A percentile compares a stretch with the other conserved stretches of the same genome.
These are phyloP conservation scores for Meyerozyma carpophila DNA, from an alignment of 1,139 yeast species.

Conservation along the genomic window DNA sequence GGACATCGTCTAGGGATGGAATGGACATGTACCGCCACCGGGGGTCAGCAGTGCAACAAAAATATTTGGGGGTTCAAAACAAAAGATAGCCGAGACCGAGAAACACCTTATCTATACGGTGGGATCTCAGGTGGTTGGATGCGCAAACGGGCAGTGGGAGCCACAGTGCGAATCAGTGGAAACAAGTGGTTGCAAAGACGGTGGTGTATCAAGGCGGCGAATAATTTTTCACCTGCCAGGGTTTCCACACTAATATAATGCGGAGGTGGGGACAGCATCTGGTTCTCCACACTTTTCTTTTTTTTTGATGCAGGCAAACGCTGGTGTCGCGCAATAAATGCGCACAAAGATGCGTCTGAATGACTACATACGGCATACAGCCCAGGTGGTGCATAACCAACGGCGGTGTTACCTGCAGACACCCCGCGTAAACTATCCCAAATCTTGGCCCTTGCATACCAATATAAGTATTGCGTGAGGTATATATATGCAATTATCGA, in stretches of 20 bases:
- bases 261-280: not conserved
- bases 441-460: not conserved
- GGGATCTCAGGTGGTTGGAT: too few relatives aligned
- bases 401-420: not conserved
- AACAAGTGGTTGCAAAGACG: too few relatives aligned
- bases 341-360: not conserved
- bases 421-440: not conserved
- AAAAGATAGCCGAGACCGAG: too few relatives aligned
- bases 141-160: too few relatives aligned
- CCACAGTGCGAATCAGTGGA: too few relatives aligned
- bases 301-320: not conserved
- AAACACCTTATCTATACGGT: too few relatives aligned
- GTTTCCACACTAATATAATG: not conserved
- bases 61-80: too few relatives aligned
- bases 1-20: constrained; percentile 21
- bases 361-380: not conserved
- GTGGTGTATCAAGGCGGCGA: too few relatives aligned
- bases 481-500: not conserved
- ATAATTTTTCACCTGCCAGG: not conserved
- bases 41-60: too few relatives aligned
- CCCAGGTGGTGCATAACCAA: not conserved
- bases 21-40: constrained; percentile 4
- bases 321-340: constrained; percentile 1
- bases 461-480: not conserved
- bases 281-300: constrained; percentile 1